phyloP scores from a whole-genome alignment of 176 grass and related monocot genomes.

The Dendrocalamus sinicus region DNA sequence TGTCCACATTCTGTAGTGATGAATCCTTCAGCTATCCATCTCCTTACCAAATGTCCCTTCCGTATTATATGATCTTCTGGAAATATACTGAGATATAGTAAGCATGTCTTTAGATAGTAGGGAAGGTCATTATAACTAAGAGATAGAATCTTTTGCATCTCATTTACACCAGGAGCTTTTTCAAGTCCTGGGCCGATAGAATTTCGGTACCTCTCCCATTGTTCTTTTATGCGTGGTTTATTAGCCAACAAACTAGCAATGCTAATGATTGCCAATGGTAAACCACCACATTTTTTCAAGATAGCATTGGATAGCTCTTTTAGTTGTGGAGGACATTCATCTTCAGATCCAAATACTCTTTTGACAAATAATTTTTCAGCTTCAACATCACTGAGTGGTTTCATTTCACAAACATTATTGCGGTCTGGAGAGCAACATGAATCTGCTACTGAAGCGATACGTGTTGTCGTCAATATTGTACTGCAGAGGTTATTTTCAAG shows the following conservation, averaged over 20 bases:
- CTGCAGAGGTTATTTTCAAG: background rate
- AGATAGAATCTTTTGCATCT: background rate
- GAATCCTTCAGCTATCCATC: conserved; percentile 37
- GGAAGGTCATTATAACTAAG: no score
- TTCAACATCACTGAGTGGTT: background rate
- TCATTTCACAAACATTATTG: conserved; percentile 21
- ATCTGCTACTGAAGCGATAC: background rate
- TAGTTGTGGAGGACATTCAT: background rate
- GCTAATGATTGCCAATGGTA: conserved; percentile 21
- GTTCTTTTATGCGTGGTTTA: background rate
- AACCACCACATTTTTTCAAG: background rate
- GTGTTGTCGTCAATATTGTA: conserved; percentile 27
- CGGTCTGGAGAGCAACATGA: background rate
- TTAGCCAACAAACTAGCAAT: conserved; percentile 28
- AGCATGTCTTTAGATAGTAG: no score
- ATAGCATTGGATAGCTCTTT: background rate
- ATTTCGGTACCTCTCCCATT: background rate
- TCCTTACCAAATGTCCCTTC: background rate
- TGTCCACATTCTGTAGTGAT: background rate
- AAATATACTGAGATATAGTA: conserved; percentile 24
- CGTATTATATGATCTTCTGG: background rate
- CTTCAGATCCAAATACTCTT: conserved; percentile 19
- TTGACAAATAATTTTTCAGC: conserved; percentile 5
- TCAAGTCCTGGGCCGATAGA: background rate
- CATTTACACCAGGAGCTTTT: background rate